Percentiles rank a stretch among this genome's conserved stretches.
phyloP scores from a whole-genome alignment of 768 basidiomycete species.

The Mycena capillaripes region DNA sequence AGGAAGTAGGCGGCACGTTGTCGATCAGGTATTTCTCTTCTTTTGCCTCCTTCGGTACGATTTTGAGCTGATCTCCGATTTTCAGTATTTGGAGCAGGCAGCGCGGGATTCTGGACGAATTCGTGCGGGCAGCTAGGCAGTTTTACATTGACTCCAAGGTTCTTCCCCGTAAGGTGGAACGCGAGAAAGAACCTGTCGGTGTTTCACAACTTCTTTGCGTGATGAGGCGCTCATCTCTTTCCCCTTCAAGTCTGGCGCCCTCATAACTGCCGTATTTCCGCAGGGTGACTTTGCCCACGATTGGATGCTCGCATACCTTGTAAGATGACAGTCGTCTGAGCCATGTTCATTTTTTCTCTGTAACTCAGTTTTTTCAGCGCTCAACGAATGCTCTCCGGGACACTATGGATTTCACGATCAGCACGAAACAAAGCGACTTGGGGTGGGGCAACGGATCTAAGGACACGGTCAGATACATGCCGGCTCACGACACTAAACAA shows the following conservation, averaged over 20 bases:
- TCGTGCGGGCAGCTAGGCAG: constrained; percentile 17
- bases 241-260: constrained; percentile 18
- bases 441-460: constrained; percentile 29
- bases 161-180: constrained; percentile 23
- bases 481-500: constrained; percentile 22
- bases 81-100: constrained; percentile 29
- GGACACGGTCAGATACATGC: constrained; percentile 26
- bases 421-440: constrained; percentile 23
- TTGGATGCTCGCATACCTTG: constrained; percentile 34
- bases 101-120: constrained; percentile 25
- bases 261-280: constrained; percentile 24
- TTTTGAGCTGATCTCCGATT: neutral
- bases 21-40: constrained; percentile 5
- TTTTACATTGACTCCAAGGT: constrained; percentile 29
- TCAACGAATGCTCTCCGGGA: constrained; percentile 10
- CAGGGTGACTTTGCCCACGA: constrained; percentile 28
- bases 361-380: neutral
- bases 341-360: neutral
- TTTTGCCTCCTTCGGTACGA: too few relatives aligned
- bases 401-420: constrained; percentile 8
- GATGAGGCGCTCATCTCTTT: too few relatives aligned
- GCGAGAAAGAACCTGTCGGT: constrained; percentile 10
- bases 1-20: constrained; percentile 30
- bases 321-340: neutral
- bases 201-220: neutral